Evolutionary conservation across 2,329 filamentous ascomycete species (phyloP), one percentile per base, ranked within the genome.

Genomic region (Fusarium nygamai): DNA sequence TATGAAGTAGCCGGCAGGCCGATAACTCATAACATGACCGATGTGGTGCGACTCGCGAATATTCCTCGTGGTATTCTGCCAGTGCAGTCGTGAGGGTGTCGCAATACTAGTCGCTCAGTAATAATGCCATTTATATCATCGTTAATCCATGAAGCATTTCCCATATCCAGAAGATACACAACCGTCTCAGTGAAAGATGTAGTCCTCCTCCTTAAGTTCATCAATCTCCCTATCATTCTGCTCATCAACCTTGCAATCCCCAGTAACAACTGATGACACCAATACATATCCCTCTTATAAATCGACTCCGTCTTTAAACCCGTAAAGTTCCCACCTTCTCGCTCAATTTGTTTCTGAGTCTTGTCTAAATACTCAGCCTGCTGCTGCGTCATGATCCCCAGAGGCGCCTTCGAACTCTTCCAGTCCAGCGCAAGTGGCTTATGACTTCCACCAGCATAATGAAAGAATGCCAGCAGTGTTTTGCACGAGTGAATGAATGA

Each of bases 381-480:
- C 10, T 31, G 47, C 16, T 50, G 29, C 13, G 47, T 50, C 47
- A 50, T 50, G 3, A 33, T 50, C 29, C 47, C 47, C 5, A 31
- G 29, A 50, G 47, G 47, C 5, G 29, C 47, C 5, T n/a, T 33
- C 2, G 47, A 12, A 13, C 47, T 22, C 5, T 50, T 50, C 47
- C 29, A 50, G 0, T 50, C 47, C 0, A 50, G 22, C 0, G 27
- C 29, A 3, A 50, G 29, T 0, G 47, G 47, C 16, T 33, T 33
- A n/a, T 33, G 47, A 9, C 47, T 33, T 8, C 48, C 48, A 3
- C 48, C 31, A 24, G 48, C 31, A 19, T 19, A 34, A 16, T 51
- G 48, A 4, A 51, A 51, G 31, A 51, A 51, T 5, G 48, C 48
- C 3, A 51, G 31, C 0, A 51, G 48, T 6, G 48, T 34, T 34